Base-by-base conservation (phyloP, 1,139 yeast species). In the Lodderomyces theae region DNA sequence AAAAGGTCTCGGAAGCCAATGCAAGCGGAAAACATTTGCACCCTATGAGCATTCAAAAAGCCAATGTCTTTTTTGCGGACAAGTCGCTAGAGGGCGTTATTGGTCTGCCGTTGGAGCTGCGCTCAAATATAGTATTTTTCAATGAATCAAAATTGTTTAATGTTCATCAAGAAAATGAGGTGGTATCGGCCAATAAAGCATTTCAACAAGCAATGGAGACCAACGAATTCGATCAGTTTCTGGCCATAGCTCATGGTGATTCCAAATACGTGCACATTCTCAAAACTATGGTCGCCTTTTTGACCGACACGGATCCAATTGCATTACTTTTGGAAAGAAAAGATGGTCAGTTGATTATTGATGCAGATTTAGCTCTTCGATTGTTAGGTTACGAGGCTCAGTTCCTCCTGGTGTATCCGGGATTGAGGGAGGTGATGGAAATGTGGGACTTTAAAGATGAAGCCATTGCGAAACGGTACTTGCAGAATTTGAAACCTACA, bases 391-490 rank as follows among this genome's bases (percentile, higher is more conserved):
- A 13, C 15, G 19, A 32, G n/a, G n/a, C n/a, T n/a, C n/a, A n/a
- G 19, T 28, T 12, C 35, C 2, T 11, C 4, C 46, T 35, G 22
- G 22, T 36, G 10, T 45, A 26, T 34, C 37, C 40, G 2, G 46
- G 46, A 10, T 28, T 45, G 10, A 32, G 30, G n/a, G 21, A 38
- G 1, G 7, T 41, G 4, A 7, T 39, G 6, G 37, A 37, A 11
- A n/a, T 37, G 9, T 43, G 42, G 41, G 37, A 39, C 15, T 29
- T 21, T 16, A 34, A 36, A 26, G 37, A 35, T 16, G 34, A 26
- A 1, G 48, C 37, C 23, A 44, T 30, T 39, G 47, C 16, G 51
- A 51, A 29, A 42, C 51, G 22, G 48, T 61, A 22, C 51, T 56
- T 44, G 4, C 34, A 15, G 19, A 11, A 24, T 11, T 15, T 45